These are phyloP conservation scores for Ustilago xerochloae DNA, from an alignment of 1,284 basidiomycete genomes.

Conservation along the genomic window DNA sequence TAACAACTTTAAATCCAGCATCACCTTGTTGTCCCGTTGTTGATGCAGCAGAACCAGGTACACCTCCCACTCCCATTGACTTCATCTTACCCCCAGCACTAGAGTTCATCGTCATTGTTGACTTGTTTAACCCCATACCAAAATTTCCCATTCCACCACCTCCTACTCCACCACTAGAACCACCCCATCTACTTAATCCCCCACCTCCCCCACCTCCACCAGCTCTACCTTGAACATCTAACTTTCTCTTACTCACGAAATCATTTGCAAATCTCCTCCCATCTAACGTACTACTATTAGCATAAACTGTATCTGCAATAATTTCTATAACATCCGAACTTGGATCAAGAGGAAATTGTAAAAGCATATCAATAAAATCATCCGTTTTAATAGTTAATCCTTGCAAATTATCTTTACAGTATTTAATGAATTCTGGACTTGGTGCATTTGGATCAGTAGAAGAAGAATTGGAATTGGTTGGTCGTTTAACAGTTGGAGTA, in stretches of 20 bases:
- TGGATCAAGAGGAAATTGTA: slow-evolving; percentile 68
- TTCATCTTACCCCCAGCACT: not conserved
- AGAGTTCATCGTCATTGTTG: not conserved
- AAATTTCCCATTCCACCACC: slow-evolving; percentile 19
- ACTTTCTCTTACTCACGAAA: slow-evolving; percentile 85
- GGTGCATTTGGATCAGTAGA: slow-evolving; percentile 75
- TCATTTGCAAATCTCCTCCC: slow-evolving; percentile 92
- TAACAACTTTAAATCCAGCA: slow-evolving; percentile 55
- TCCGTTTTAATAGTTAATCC: slow-evolving; percentile 75
- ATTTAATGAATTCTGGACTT: slow-evolving; percentile 87
- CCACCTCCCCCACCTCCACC: not conserved
- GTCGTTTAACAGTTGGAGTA: not conserved
- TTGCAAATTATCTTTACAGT: slow-evolving; percentile 87
- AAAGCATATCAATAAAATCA: slow-evolving; percentile 69
- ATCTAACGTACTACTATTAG: slow-evolving; percentile 91
- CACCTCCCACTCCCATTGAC: too few species aligned
- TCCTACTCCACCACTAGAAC: slow-evolving; percentile 3
- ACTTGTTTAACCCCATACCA: not conserved
- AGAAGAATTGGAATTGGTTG: not conserved
- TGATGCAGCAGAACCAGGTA: too few species aligned
- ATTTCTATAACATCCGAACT: slow-evolving; percentile 66
- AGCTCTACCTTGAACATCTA: slow-evolving; percentile 55
- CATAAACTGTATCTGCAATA: slow-evolving; percentile 75
- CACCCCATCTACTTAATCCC: slow-evolving; percentile 20
- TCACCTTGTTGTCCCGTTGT: not conserved